Base-by-base conservation (phyloP, 768 basidiomycete species). In the Lactarius hatsudake region DNA sequence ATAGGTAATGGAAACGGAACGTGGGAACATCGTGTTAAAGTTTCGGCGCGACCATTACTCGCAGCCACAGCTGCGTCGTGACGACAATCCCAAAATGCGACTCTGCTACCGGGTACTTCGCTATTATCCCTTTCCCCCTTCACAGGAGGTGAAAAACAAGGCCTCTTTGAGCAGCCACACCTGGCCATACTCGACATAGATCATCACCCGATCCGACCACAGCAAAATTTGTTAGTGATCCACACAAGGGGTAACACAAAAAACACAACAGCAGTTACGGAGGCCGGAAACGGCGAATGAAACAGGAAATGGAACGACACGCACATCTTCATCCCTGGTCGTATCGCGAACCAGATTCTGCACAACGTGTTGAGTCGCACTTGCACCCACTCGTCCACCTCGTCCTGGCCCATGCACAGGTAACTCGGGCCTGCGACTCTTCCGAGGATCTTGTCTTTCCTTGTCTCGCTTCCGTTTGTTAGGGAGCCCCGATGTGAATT, bases 351-450 rank as follows among this genome's bases (percentile, higher is more conserved):
- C 94, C 76, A 98, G 79, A 75, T 94, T 91, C 78, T 97, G 95
- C 61, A 98, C 95, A 71, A 98, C 86, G 75, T 98, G 95, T 73
- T 98, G 96, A 59, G 94, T 98, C 20, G 96, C 96, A 79, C 94
- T 96, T 40, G 94, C 94, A 48, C 97, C 97, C 48, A 99, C 92
- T 48, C 97, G 81, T 62, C 97, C 97, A 26, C 97, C 97, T 73
- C 85, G 85, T 62, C 97, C 97, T 15, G 94, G 95, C 15, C 97
- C 97, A 69, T 84, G 89, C 62, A 99, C 88, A 32, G 97, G 97
- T 73, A 96, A 81, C 74, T 94, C 93, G 26, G 97, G 97, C 71
- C 95, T 84, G 73, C 86, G 86, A 78, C 93, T 94, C 85, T 97
- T 97, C 74, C 91, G 85, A 51, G 93, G 90, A 79, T 97, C 94